Conservation (phyloP, 2,329 filamentous ascomycete genomes). For the Penicillium aurantiogriseum region DNA sequence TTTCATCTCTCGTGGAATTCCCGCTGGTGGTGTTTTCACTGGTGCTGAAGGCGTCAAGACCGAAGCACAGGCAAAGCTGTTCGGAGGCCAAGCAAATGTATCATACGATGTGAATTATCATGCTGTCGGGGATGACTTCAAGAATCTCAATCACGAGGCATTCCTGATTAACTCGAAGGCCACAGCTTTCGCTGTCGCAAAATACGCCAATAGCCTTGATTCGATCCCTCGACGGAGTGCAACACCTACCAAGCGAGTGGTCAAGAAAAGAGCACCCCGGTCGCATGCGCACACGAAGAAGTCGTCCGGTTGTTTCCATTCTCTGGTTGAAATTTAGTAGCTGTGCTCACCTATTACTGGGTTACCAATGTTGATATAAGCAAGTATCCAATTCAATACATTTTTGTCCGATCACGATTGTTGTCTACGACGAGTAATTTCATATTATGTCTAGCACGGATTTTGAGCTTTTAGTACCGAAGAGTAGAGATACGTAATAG, state of each 20-base stretch:
- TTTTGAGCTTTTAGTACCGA: background rate
- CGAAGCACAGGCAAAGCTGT: constrained; percentile 60
- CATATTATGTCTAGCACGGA: background rate
- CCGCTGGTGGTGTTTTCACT: constrained; percentile 72
- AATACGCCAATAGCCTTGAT: constrained; percentile 25
- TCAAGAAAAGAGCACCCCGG: constrained; percentile 4
- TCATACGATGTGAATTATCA: constrained; percentile 60
- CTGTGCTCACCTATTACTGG: background rate
- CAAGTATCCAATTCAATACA: background rate
- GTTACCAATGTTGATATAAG: background rate
- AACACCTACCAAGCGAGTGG: background rate
- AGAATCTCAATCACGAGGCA: constrained; percentile 50
- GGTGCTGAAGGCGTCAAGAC: constrained; percentile 78
- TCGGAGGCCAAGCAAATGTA: constrained; percentile 67
- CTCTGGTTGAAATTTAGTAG: constrained; percentile 14
- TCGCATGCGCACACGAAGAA: constrained; percentile 19
- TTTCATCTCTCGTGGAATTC: constrained; percentile 71
- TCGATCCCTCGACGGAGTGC: constrained; percentile 20
- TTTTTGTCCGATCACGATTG: background rate
- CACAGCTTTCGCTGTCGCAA: constrained; percentile 30
- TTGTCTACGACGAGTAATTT: background rate
- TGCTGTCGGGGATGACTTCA: constrained; percentile 51
- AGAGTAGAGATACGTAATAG: background rate
- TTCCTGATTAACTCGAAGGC: constrained; percentile 29
- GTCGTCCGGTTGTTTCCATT: constrained; percentile 25